Evolutionary conservation across 2,329 filamentous ascomycete genomes (phyloP), one percentile per base, ranked within the genome.

Genomic region (Aureobasidium sp.): DNA sequence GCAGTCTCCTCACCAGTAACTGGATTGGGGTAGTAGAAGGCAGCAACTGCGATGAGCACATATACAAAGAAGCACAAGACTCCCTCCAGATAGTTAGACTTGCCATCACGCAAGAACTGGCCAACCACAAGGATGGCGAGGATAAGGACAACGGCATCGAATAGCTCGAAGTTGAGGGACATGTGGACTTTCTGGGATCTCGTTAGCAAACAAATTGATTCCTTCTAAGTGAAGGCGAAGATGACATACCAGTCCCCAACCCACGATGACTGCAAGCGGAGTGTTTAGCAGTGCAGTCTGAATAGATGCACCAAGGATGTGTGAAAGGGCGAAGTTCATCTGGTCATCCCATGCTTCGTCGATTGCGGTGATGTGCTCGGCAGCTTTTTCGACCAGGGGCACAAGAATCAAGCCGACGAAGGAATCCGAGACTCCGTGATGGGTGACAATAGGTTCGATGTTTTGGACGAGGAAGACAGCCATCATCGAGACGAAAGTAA

Each of bases 201-300:
- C 89, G 1, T 91, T 90, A 3, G 96, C 89, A 0, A 21, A 21
- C 21, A 21, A 21, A 21, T 21, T 21, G 21, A 21, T 21, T 21
- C 21, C 21, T 21, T 21, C 21, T 21, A 21, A 21, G 21, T 21
- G 21, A 21, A 21, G 21, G 21, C 21, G 21, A 21, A 21, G 21
- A 21, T 21, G 21, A 21, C 21, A 21, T 68, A 85, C 85, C 39
- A 91, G 75, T 27, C 88, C 87, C 91, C 92, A 97, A 48, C 88
- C 90, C 53, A 95, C 87, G 41, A 96, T 80, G 39, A 96, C 85
- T 8, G 90, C 86, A 4, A 96, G 81, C 0, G 92, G 91, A 0
- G 87, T 90, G 71, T 95, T 96, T 70, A 96, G 85, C 37, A 96
- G 82, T 1, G 91, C 90, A 0, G 92, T 97, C 75, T 96, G 92